Base-by-base conservation (phyloP, 768 basidiomycete genomes). In the Russula sp. region DNA sequence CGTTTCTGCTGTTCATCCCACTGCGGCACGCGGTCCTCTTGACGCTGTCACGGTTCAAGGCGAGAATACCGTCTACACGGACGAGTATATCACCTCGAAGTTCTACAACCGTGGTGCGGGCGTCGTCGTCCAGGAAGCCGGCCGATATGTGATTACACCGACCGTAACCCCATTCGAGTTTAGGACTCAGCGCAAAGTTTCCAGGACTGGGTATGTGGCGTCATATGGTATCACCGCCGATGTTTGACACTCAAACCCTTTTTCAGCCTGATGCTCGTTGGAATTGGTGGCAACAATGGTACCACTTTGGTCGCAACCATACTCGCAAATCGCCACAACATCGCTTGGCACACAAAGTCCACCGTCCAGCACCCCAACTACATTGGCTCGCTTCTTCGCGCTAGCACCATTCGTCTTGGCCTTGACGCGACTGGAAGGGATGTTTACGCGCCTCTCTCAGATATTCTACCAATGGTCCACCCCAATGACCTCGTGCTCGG, bases 401-500 rank as follows among this genome's bases (percentile, higher is more conserved):
- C 95, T 3, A 97, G 94, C 51, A 99, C 97, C 57, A 84, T 98
- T 66, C 87, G 92, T 72, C 83, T 99, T 63, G 97, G 97, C 50
- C 82, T 83, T 60, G 93, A 98, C 69, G 83, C 85, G 44, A 72
- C 75, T 3, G 90, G 89, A 70, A 92, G 93, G 78, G 97, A 98
- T 72, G 84, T 98, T 69, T 83, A 94, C 71, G 87, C 96, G 66
- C 97, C 97, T 20, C 79, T 98, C 72, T 90, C 88, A 11, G 94
- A 96, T 71, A 85, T 98, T 66, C 83, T 97, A 49, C 95, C 95
- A 54, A 97, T 96, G 92, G 94, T 95, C 54, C 94, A 98, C 78
- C 96, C 96, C 56, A 95, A 97, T 73, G 97, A 98, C 77, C 88
- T 98, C 72, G 92, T 97, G 69, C 84, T 98, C 67, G 93, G 97